Conservation (phyloP, 225 moss, liverwort and hornwort genomes). For the Neckera pumila region DNA sequence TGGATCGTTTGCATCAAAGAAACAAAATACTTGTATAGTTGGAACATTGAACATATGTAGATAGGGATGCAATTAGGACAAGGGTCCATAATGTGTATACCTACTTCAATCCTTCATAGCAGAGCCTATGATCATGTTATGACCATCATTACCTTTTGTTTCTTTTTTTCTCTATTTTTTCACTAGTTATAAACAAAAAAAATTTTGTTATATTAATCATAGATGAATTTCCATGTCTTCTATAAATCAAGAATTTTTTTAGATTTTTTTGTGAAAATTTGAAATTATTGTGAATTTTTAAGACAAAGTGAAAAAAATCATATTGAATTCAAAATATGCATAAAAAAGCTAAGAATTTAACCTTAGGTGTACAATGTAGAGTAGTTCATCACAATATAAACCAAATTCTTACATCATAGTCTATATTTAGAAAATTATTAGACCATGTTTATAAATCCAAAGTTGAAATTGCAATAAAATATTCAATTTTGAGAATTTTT, state of each 20-base stretch:
- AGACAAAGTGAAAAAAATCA: neutral
- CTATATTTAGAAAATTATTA: neutral
- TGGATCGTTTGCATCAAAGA: neutral
- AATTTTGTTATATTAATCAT: fast-evolving
- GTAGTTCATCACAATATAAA: fast-evolving
- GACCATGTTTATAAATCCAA: fast-evolving
- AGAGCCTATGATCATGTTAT: fast-evolving
- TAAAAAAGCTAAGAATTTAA: no score
- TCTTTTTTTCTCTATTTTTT: fast-evolving
- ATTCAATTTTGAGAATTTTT: neutral
- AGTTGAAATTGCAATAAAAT: neutral
- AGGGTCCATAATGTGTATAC: neutral
- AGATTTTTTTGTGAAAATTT: neutral
- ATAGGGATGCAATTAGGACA: neutral
- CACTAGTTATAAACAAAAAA: neutral
- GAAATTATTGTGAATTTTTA: neutral
- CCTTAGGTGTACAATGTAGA: no score
- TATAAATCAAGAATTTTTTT: neutral
- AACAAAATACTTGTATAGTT: neutral
- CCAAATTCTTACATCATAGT: fast-evolving
- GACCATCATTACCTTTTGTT: fast-evolving
- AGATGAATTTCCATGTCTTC: fast-evolving
- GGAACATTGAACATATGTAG: neutral
- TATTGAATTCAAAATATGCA: neutral
- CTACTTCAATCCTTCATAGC: fast-evolving